Evolutionary conservation across 2,329 filamentous ascomycete species (phyloP), one percentile per base, ranked within the genome.

Genomic region (Apiospora sp.): DNA sequence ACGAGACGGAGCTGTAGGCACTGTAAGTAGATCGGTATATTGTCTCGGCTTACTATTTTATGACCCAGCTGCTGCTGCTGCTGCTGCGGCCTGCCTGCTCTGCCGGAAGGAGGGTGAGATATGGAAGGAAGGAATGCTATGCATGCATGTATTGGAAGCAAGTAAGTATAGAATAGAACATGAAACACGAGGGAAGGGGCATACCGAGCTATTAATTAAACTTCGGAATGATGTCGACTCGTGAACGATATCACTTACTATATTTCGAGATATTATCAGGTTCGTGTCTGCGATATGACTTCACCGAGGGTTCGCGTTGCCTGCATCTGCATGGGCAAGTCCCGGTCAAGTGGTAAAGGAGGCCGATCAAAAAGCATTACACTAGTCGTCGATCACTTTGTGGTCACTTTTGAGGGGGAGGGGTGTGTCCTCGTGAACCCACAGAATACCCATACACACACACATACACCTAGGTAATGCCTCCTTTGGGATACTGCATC

Each of bases 261-360:
- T 34, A 58, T 58, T 27, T 58, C 51, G 8, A 58, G 13, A 22
- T 34, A 14, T 34, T 22, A 58, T 58, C 19, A 19, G 19, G 8
- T 61, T 61, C 19, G 7, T 61, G 30, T 30, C 58, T 37, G 58
- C 58, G 58, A 64, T 41, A 64, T 64, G 58, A 64, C 34, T 64
- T 61, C 54, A 61, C 54, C 54, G 54, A 61, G 54, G 30, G 27
- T 30, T 30, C 14, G 1, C 16, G 54, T 10, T 8, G 54, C 54
- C 30, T 61, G 54, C 54, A 61, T 61, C 12, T 61, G 27, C 27
- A 30, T 30, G 27, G 27, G 27, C 30, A 2, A 13, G 37, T 37
- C 34, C 58, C 58, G 58, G 58, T 64, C 58, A 64, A 64, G 58
- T 64, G 58, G 58, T 64, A 64, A 58, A 30, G 27, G 7, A 37